These are phyloP conservation scores for Chalciporus pseudorubinellus DNA, from an alignment of 768 basidiomycete species.

Conservation along the genomic window DNA sequence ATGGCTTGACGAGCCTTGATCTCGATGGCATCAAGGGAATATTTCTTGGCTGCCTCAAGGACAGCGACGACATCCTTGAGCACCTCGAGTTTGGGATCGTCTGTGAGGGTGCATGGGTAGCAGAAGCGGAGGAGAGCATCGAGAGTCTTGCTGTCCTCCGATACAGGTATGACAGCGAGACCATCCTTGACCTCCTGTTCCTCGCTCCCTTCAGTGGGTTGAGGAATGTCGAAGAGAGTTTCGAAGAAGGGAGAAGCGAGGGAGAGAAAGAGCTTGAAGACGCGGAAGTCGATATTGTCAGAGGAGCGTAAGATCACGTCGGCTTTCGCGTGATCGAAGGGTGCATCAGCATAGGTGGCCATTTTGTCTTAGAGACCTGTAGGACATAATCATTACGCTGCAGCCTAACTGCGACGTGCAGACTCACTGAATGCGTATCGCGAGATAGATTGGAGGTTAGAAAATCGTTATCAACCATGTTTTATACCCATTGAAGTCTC, in stretches of 20 bases:
- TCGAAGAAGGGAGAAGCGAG: conserved; percentile 37
- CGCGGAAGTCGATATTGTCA: not conserved
- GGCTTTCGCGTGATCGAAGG: no score
- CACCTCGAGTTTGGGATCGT: not conserved
- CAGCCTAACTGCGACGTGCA: no score
- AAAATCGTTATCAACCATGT: no score
- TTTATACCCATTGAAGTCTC: no score
- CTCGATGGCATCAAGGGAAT: conserved; percentile 14
- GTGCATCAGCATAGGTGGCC: no score
- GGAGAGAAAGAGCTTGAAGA: not conserved
- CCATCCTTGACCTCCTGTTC: no score
- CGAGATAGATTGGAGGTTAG: no score
- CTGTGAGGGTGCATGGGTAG: not conserved
- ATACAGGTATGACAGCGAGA: conserved; percentile 1
- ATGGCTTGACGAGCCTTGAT: conserved; percentile 18
- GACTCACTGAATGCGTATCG: no score
- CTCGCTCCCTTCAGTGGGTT: no score
- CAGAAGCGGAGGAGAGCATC: not conserved
- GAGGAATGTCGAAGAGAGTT: no score
- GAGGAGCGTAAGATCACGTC: not conserved
- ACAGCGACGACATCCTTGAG: conserved; percentile 1
- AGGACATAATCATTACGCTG: no score
- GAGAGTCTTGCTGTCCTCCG: not conserved
- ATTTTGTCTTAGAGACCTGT: no score
- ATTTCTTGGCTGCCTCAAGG: conserved; percentile 17